Base-by-base conservation (phyloP, 108 stramenopile species). In the Poteriospumella lacustris region DNA sequence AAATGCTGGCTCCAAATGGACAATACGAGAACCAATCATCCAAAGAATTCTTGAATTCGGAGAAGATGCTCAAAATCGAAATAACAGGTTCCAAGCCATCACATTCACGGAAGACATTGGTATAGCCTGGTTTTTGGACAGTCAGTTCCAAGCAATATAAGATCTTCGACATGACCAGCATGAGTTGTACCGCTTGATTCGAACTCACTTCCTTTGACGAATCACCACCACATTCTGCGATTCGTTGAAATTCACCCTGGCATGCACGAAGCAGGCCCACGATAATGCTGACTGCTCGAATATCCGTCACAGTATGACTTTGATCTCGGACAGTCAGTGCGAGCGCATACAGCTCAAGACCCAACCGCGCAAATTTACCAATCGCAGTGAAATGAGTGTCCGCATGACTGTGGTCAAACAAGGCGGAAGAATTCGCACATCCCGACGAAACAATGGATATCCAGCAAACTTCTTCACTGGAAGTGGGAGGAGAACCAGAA, bases 111-210 rank as follows among this genome's bases (percentile, higher is more conserved):
- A 73, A 73, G 5, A 24, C 70, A 5, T 26, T 19, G 5, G 5
- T 28, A 52, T 56, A 56, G 15, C 43, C 70, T 5, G 3, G 5
- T 19, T 73, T 44, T 9, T 26, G 9, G 9, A 73, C 40, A 19
- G 40, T 26, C 5, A 73, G n/a, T 5, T 73, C 70, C 70, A 73
- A 73, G 31, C 70, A 73, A 26, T 73, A 56, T 38, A 73, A 24
- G 19, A 31, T 34, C 36, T 73, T 73, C 9, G n/a, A 5, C 5
- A 73, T 34, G 33, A 56, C 29, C 19, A 73, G 36, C 44, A 73
- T 12, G 15, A 3, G 9, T 19, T 73, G 70, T 12, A 42, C n/a
- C 41, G 38, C 47, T n/a, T n/a, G n/a, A n/a, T n/a, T n/a, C n/a
- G n/a, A n/a, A 5, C 29, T 42, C 12, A 24, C 70, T 56, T 24